Evolutionary conservation across 306 rosid genomes (phyloP).

Genomic region (Casuarina cunninghamiana): DNA sequence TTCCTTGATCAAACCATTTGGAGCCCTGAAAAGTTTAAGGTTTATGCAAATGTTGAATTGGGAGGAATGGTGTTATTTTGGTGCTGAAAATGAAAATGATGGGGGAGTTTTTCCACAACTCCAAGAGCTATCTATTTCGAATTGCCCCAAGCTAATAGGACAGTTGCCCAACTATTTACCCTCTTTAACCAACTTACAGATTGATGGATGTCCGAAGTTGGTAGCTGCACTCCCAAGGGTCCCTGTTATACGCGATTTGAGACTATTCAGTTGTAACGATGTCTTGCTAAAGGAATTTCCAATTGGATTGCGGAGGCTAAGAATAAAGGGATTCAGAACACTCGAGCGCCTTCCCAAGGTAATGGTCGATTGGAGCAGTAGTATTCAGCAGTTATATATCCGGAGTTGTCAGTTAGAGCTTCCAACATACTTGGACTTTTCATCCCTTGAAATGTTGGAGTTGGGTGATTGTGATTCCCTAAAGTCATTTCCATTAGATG

Average conservation of each 20-base stretch:
- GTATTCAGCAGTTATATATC: neutral
- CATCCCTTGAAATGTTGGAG: neutral
- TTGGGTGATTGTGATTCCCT: neutral
- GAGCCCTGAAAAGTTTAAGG: neutral
- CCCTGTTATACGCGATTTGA: neutral
- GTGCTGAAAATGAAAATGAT: neutral
- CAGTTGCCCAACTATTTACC: neutral
- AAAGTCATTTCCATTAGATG: neutral
- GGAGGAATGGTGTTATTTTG: slow-evolving; percentile 6
- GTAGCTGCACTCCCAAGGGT: neutral
- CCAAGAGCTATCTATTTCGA: neutral
- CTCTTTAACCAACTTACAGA: neutral
- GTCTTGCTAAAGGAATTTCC: neutral
- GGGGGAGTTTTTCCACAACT: slow-evolving; percentile 3
- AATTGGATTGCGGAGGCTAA: neutral
- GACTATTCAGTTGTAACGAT: too few relatives aligned
- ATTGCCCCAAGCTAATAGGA: slow-evolving; percentile 1
- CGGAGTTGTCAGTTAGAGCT: neutral
- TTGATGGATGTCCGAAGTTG: neutral
- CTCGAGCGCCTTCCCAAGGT: too few relatives aligned
- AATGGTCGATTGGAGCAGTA: neutral
- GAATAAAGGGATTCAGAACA: neutral
- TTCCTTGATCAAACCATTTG: neutral
- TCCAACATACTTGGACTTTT: neutral
- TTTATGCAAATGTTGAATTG: neutral